Evolutionary conservation across 78 protist genomes (phyloP).

Genomic region (Creolimax fragrantissima): DNA sequence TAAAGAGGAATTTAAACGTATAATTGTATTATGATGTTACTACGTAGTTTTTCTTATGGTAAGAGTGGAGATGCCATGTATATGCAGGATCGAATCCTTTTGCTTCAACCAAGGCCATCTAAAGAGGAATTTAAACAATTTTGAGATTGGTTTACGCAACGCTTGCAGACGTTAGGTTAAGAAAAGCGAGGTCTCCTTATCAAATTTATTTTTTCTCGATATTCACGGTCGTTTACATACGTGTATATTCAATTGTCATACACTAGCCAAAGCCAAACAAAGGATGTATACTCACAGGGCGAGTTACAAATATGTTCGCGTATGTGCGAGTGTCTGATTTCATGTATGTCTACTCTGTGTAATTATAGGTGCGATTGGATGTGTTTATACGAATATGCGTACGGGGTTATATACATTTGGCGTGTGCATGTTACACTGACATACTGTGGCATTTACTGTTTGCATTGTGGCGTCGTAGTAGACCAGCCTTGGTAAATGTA

Average conservation of each 20-base stretch:
- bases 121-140: background rate
- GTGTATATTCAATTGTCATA: background rate
- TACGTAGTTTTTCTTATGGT: background rate
- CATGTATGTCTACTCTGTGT: background rate
- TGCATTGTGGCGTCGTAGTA: background rate
- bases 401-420: background rate
- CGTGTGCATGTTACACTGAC: background rate
- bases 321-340: background rate
- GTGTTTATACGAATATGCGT: background rate
- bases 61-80: background rate
- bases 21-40: background rate
- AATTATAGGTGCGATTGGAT: background rate
- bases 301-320: background rate
- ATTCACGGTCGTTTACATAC: background rate
- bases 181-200: too few relatives aligned
- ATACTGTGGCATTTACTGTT: background rate
- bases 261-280: too few relatives aligned
- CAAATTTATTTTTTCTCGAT: background rate
- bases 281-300: background rate
- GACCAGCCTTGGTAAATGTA: background rate
- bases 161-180: background rate
- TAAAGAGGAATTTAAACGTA: background rate
- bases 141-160: background rate
- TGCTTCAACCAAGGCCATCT: background rate
- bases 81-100: background rate